Conservation (phyloP, 805 yeast species). For the Kluyveromyces nonfermentans region DNA sequence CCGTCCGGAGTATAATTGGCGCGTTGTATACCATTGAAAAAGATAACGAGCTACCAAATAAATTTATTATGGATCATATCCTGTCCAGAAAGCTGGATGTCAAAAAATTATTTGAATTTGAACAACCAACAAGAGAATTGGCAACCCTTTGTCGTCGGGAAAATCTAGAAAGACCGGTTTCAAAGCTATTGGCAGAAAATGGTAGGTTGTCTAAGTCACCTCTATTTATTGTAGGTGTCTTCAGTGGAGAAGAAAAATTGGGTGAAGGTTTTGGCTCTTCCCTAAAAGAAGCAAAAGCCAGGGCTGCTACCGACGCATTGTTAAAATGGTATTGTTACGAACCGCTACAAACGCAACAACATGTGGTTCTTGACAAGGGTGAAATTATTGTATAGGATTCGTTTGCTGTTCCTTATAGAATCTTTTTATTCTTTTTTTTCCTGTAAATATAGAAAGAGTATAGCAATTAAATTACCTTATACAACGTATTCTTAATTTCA, state of each 20-base stretch:
- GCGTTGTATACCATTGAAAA: slow-evolving; percentile 46
- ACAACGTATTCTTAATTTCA: background rate
- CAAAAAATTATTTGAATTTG: slow-evolving; percentile 65
- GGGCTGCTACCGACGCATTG: slow-evolving; percentile 86
- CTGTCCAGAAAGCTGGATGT: slow-evolving; percentile 77
- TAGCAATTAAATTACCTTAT: background rate
- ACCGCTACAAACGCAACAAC: slow-evolving; percentile 56
- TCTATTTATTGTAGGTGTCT: slow-evolving; percentile 84
- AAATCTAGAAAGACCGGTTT: slow-evolving; percentile 61
- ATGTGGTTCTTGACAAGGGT: slow-evolving; percentile 39
- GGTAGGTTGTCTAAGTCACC: slow-evolving; percentile 83
- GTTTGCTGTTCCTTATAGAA: background rate
- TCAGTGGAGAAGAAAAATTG: slow-evolving; percentile 68
- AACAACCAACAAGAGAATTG: slow-evolving; percentile 78
- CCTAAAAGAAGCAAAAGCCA: slow-evolving; percentile 79
- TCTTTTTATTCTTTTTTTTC: slow-evolving; percentile 1
- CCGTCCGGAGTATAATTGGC: slow-evolving; percentile 76
- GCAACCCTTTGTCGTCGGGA: slow-evolving; percentile 69
- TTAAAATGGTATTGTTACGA: slow-evolving; percentile 87
- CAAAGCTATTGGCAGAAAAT: slow-evolving; percentile 82
- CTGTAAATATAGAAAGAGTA: slow-evolving; percentile 7
- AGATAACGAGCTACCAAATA: slow-evolving; percentile 50
- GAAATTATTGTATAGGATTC: slow-evolving; percentile 33
- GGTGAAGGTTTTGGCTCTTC: slow-evolving; percentile 95
- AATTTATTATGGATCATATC: slow-evolving; percentile 65